Conservation (phyloP, 352 stramenopile genomes). For the Globisporangium megalacanthum region DNA sequence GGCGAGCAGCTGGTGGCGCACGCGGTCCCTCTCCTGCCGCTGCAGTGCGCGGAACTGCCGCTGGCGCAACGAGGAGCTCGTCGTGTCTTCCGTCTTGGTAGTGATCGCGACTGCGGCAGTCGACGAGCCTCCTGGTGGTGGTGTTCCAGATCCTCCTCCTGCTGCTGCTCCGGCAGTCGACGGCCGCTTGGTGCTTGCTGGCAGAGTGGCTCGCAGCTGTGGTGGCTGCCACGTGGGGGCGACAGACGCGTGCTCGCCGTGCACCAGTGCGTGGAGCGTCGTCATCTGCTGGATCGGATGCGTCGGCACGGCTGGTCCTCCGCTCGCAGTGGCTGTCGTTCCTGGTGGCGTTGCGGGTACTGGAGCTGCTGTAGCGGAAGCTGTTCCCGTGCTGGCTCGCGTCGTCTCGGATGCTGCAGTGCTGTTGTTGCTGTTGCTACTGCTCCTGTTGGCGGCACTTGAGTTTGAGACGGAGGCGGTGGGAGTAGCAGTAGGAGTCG, state of each 20-base stretch:
- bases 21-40: constrained; percentile 61
- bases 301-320: too few species aligned
- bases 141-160: neutral
- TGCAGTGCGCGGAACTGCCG: constrained; percentile 49
- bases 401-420: neutral
- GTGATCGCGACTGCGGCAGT: neutral
- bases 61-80: constrained; percentile 15
- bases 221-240: neutral
- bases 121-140: neutral
- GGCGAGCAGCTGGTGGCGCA: constrained; percentile 40
- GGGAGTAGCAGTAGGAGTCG: neutral
- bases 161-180: neutral
- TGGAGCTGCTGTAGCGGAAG: neutral
- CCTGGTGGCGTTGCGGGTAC: neutral
- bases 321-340: too few species aligned
- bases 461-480: too few species aligned
- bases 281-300: neutral
- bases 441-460: neutral
- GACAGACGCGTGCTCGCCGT: neutral
- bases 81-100: neutral
- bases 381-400: neutral
- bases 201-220: neutral
- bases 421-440: neutral
- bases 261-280: constrained; percentile 3
- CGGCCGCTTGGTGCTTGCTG: constrained; percentile 2